Conservation (phyloP, 805 yeast species). For the Candida tammaniensis region DNA sequence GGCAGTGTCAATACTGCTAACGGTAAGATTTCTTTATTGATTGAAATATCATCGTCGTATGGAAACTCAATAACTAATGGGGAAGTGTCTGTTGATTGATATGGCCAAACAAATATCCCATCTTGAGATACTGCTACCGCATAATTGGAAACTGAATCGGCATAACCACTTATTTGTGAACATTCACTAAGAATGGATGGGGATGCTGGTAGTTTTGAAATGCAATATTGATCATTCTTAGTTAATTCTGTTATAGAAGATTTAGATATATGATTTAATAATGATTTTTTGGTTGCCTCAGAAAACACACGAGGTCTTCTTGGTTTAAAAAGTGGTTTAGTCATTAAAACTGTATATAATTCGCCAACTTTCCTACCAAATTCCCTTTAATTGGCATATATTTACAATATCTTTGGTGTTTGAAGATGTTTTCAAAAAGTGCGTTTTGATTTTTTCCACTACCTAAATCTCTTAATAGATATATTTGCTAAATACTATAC, state of each 20-base stretch:
- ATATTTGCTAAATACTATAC: no score
- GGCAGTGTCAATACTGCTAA: constrained; percentile 60
- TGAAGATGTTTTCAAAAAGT: no score
- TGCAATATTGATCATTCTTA: constrained; percentile 55
- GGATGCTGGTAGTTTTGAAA: constrained; percentile 52
- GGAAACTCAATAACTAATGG: constrained; percentile 60
- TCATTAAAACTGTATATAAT: constrained; percentile 1
- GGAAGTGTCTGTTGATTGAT: constrained; percentile 55
- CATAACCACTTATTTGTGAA: constrained; percentile 33
- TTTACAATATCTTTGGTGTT: no score
- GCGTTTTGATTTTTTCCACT: no score
- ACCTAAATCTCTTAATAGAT: no score
- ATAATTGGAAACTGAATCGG: constrained; percentile 47
- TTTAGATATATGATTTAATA: background rate
- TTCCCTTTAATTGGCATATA: no score
- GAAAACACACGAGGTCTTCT: constrained; percentile 8
- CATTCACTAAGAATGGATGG: constrained; percentile 41
- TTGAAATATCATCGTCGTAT: constrained; percentile 22
- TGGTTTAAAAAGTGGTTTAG: constrained; percentile 15
- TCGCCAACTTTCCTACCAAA: background rate
- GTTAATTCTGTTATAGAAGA: constrained; percentile 44
- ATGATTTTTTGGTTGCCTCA: constrained; percentile 2
- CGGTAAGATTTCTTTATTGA: constrained; percentile 30
- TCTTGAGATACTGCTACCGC: constrained; percentile 50
- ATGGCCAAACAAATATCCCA: constrained; percentile 66